Base-by-base conservation (phyloP, 2,329 filamentous ascomycete genomes). In the Uncinocarpus reesii region DNA sequence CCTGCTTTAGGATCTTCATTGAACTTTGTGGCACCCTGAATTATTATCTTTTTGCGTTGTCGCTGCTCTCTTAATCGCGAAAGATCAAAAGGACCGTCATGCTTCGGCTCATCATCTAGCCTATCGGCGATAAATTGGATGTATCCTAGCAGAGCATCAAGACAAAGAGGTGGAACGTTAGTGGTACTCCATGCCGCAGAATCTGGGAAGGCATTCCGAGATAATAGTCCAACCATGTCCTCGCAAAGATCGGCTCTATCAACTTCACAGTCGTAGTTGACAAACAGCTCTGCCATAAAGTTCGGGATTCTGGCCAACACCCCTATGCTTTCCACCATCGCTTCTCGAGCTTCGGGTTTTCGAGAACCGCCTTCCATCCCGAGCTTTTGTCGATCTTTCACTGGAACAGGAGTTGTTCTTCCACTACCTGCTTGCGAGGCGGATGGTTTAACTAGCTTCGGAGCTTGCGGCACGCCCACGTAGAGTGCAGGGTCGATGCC, bases 111-210 rank as follows among this genome's bases (percentile, higher is more conserved):
- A 46, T 92, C 79, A 43, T 93, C 79, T 15, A 96, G 69, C 48
- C 92, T 79, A 62, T 95, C 88, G 1, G 87, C 84, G 55, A 98
- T 83, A 55, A 87, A 95, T 60, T 95, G 89, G 28, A 98, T 79
- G 58, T 89, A 96, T 13, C 87, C 83, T 20, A 98, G 73, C 8
- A 98, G 72, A 7, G 92, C 88, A 67, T 98, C 92, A 18, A 98
- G 73, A 59, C 92, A 98, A 2, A 98, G 71, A 0, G 92, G 92
- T 13, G 92, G 92, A 1, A 98, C 93, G 62, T 94, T 98, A 4
- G 90, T 95, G 8, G 92, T 98, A 64, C 93, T 98, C 92, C 92
- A 98, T 4, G 89, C 95, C 4, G 90, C 92, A 7, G 92, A 95
- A 64, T 98, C 92, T 0, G 92, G 93, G 55, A 98, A 84, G 1